Evolutionary conservation across 371 early-diverging fungal species (phyloP).

Genomic region (Smittium culicis): DNA sequence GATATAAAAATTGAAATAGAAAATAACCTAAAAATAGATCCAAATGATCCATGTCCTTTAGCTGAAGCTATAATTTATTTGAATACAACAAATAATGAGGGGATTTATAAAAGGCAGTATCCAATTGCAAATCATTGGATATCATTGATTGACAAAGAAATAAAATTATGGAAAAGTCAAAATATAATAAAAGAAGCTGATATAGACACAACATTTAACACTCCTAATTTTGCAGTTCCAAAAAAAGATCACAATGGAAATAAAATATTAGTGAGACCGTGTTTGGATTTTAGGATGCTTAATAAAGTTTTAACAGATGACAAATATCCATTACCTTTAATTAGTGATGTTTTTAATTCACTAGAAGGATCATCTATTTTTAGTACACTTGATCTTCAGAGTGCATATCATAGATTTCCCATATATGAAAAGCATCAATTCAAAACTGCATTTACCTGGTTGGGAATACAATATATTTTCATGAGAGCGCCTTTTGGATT

Average conservation of each 20-base stretch:
- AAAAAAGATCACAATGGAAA: not conserved
- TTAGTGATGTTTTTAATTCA: slow-evolving; percentile 10
- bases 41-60: not conserved
- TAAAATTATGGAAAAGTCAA: not conserved
- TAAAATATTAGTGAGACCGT: not conserved
- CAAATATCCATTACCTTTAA: slow-evolving; percentile 11
- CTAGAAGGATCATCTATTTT: slow-evolving; percentile 11
- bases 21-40: not conserved
- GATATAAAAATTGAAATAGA: not conserved
- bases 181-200: not conserved
- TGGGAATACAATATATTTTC: slow-evolving; percentile 7
- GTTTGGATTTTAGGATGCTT: slow-evolving; percentile 10
- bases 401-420: slow-evolving; percentile 12
- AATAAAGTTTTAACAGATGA: slow-evolving; percentile 10
- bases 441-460: slow-evolving; percentile 12
- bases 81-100: not conserved
- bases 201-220: not conserved
- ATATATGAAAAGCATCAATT: slow-evolving; percentile 10
- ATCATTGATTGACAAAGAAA: not conserved
- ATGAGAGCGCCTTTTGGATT: slow-evolving; percentile 14
- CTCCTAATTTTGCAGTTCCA: not conserved
- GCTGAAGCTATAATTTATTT: not conserved
- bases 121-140: not conserved
- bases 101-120: not conserved
- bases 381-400: slow-evolving; percentile 9